Evolutionary conservation across 495 filamentous ascomycete genomes (phyloP).

Genomic region (Lasiosphaeria ovina): DNA sequence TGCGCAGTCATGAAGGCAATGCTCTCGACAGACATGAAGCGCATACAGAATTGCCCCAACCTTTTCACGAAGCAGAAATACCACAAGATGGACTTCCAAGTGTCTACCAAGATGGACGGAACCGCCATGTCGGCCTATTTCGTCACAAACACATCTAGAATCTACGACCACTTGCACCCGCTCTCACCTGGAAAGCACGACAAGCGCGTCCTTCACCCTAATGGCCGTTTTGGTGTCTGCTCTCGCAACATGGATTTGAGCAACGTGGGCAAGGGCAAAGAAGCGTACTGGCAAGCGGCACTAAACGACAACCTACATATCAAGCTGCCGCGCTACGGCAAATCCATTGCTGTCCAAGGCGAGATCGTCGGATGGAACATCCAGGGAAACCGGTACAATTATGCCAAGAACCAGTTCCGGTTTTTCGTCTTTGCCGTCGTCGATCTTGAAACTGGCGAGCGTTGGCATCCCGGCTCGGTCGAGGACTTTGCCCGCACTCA

Average conservation of each 20-base stretch:
- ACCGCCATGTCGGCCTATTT: conserved; percentile 26
- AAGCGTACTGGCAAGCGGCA: conserved; percentile 20
- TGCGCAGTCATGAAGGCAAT: conserved; percentile 10
- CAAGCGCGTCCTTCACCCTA: conserved; percentile 7
- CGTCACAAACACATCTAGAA: conserved; percentile 6
- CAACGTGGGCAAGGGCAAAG: neutral
- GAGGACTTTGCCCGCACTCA: conserved; percentile 13
- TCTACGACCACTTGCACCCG: conserved; percentile 8
- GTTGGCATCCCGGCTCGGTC: conserved; percentile 14
- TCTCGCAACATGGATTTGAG: conserved; percentile 19
- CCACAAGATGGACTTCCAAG: conserved; percentile 16
- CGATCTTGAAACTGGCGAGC: conserved; percentile 16
- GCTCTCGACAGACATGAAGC: conserved; percentile 22
- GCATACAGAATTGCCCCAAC: conserved; percentile 30
- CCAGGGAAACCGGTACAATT: conserved; percentile 21
- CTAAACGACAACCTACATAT: conserved; percentile 11
- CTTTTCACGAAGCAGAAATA: conserved; percentile 30
- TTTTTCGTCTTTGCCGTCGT: conserved; percentile 25
- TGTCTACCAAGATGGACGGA: conserved; percentile 31
- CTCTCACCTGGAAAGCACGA: conserved; percentile 1
- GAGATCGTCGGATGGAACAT: conserved; percentile 30
- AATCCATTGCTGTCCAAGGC: conserved; percentile 27
- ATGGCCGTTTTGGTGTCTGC: conserved; percentile 32
- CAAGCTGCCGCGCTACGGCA: conserved; percentile 9
- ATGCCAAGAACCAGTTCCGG: conserved; percentile 9